Conservation (phyloP, 192 early-diverging fungal genomes). For the Entomortierella lignicola region DNA sequence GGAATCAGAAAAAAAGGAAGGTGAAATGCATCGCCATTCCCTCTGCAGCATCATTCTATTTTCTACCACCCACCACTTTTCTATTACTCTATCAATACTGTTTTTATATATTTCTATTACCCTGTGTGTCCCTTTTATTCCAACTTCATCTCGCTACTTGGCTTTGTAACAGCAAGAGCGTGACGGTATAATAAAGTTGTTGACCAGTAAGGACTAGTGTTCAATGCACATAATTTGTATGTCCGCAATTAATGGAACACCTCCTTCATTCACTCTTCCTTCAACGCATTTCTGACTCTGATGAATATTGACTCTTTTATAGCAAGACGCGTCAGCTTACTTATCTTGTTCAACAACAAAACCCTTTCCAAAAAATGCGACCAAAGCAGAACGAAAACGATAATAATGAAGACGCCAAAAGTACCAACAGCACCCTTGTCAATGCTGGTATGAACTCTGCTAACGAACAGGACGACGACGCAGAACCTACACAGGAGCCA, state of each 20-base stretch:
- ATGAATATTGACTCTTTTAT: too few species aligned
- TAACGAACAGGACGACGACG: slow-evolving; percentile 44
- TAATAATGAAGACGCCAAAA: slow-evolving; percentile 63
- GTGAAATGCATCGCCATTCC: background rate
- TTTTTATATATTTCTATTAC: background rate
- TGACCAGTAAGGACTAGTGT: too few species aligned
- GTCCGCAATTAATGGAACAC: too few species aligned
- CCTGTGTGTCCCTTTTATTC: background rate
- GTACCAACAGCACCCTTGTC: slow-evolving; percentile 66
- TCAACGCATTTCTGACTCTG: background rate
- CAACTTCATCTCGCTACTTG: background rate
- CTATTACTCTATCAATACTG: background rate
- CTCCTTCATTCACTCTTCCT: too few species aligned
- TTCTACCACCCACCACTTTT: background rate
- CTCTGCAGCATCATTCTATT: background rate
- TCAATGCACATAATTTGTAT: too few species aligned
- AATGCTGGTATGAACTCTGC: slow-evolving; percentile 57
- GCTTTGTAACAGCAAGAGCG: background rate
- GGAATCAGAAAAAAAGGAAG: too few species aligned
- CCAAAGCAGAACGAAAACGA: slow-evolving; percentile 45
- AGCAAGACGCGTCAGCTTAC: too few species aligned
- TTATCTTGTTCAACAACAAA: too few species aligned
- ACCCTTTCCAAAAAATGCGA: slow-evolving; percentile 34
- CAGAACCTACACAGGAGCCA: slow-evolving; percentile 11
- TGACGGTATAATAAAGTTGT: too few species aligned